A percentile compares a stretch with the other conserved stretches of the same genome.
These are phyloP conservation scores for Scolecobasidium constrictum DNA, from an alignment of 2,329 filamentous ascomycete genomes.

Conservation along the genomic window DNA sequence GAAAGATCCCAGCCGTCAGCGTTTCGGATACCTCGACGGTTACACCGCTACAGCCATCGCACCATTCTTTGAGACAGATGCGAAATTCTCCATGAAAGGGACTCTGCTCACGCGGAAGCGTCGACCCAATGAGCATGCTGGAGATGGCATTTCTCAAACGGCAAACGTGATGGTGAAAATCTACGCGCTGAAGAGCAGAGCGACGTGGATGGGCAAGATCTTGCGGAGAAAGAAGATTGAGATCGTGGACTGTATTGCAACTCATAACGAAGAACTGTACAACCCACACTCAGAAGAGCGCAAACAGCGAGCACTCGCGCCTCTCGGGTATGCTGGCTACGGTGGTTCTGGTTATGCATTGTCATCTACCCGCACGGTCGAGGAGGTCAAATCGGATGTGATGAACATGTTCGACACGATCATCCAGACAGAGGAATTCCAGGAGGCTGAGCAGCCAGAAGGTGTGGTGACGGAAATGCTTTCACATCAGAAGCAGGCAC, in stretches of 20 bases:
- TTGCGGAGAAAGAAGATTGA: neutral
- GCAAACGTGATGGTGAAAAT: slow-evolving; percentile 25
- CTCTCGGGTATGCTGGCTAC: neutral
- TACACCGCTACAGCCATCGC: slow-evolving; percentile 56
- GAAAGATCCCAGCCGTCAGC: slow-evolving; percentile 56
- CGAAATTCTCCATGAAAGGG: slow-evolving; percentile 50
- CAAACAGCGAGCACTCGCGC: neutral
- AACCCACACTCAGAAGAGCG: neutral
- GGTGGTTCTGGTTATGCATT: no score
- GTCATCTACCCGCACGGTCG: slow-evolving; percentile 50
- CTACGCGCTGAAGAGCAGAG: slow-evolving; percentile 2
- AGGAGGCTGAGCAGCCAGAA: slow-evolving; percentile 55
- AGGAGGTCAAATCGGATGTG: slow-evolving; percentile 79
- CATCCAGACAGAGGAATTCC: slow-evolving; percentile 62
- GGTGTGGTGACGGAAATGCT: slow-evolving; percentile 60
- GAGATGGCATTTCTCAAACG: slow-evolving; percentile 48
- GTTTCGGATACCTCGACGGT: slow-evolving; percentile 67
- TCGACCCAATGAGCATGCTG: slow-evolving; percentile 51
- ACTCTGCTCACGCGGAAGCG: slow-evolving; percentile 59
- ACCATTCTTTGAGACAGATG: slow-evolving; percentile 55
- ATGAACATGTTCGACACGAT: slow-evolving; percentile 81
- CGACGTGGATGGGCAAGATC: neutral
- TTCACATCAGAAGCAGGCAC: slow-evolving; percentile 78
- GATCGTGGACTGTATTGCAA: neutral
- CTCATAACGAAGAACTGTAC: neutral